A percentile compares a stretch with the other conserved stretches of the same genome.
phyloP scores from a whole-genome alignment of 2,329 filamentous ascomycete genomes.

The Claviceps humidiphila region DNA sequence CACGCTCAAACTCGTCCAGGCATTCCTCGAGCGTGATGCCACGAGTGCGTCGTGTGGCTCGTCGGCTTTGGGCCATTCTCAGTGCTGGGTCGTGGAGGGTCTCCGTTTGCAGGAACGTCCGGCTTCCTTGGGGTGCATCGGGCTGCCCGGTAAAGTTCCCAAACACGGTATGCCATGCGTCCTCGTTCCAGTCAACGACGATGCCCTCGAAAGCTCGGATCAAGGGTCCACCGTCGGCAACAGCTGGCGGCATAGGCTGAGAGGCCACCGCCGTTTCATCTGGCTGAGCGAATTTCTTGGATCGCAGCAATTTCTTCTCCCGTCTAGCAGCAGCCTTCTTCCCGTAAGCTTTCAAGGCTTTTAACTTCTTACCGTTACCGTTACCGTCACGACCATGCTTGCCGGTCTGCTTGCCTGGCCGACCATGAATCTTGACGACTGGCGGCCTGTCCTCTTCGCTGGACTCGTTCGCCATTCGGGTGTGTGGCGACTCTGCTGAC shows the following conservation, averaged over 20 bases:
- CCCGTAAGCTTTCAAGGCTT: conserved; percentile 29
- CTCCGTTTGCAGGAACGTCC: conserved; percentile 41
- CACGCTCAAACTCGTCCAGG: conserved; percentile 85
- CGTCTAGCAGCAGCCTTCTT: conserved; percentile 36
- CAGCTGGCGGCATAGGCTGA: conserved; percentile 24
- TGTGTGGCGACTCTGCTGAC: conserved; percentile 22
- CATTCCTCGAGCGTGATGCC: conserved; percentile 84
- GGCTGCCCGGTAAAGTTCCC: conserved; percentile 20
- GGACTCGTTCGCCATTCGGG: conserved; percentile 46
- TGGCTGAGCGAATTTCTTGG: conserved; percentile 24
- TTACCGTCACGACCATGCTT: conserved; percentile 16
- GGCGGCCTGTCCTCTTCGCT: conserved; percentile 37
- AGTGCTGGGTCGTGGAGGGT: conserved; percentile 51
- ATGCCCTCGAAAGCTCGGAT: conserved; percentile 74
- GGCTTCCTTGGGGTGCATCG: conserved; percentile 41
- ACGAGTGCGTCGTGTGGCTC: conserved; percentile 39
- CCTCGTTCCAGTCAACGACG: conserved; percentile 70
- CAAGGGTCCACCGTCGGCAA: conserved; percentile 44
- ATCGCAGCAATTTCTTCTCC: conserved; percentile 26
- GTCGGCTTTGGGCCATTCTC: conserved; percentile 46
- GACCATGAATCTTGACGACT: conserved; percentile 10
- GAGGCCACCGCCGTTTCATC: conserved; percentile 17
- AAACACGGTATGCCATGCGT: conserved; percentile 62
- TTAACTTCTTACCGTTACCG: conserved; percentile 32
- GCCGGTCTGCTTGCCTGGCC: conserved; percentile 10